Evolutionary conservation across 768 basidiomycete genomes (phyloP).

Genomic region (Lentinus tigrinus): DNA sequence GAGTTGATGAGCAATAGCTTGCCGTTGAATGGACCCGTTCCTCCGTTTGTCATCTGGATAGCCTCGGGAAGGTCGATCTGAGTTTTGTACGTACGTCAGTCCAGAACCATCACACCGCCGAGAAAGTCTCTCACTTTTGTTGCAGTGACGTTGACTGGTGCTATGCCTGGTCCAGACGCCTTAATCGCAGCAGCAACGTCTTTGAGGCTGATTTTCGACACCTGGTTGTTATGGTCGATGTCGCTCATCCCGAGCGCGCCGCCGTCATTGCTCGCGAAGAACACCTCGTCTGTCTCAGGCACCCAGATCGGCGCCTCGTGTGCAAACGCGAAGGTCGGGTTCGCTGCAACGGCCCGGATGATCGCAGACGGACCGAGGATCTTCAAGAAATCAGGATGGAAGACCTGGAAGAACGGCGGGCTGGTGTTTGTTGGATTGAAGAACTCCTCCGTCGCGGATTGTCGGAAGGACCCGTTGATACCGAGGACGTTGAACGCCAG

Average conservation of each 20-base stretch:
- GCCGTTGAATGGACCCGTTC: slow-evolving; percentile 60
- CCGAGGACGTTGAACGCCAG: slow-evolving; percentile 52
- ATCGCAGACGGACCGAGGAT: slow-evolving; percentile 59
- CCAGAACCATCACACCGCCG: background rate
- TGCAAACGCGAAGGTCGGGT: slow-evolving; percentile 65
- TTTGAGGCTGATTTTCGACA: slow-evolving; percentile 60
- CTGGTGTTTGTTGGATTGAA: slow-evolving; percentile 62
- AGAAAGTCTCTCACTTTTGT: slow-evolving; percentile 30
- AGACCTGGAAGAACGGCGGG: slow-evolving; percentile 61
- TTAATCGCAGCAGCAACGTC: slow-evolving; percentile 50
- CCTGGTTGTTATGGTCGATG: slow-evolving; percentile 59
- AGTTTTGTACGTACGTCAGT: background rate
- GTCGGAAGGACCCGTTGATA: slow-evolving; percentile 37
- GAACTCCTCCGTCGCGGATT: slow-evolving; percentile 31
- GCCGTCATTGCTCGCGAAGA: slow-evolving; percentile 71
- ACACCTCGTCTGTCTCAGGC: slow-evolving; percentile 66
- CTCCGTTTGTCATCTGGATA: slow-evolving; percentile 71
- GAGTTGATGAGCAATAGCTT: slow-evolving; percentile 62
- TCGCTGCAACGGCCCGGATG: slow-evolving; percentile 58
- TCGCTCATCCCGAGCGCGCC: slow-evolving; percentile 63
- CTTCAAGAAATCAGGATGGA: slow-evolving; percentile 52
- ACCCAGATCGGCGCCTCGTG: slow-evolving; percentile 78
- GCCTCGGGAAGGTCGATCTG: slow-evolving; percentile 58
- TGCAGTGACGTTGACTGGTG: slow-evolving; percentile 49
- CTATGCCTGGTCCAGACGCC: slow-evolving; percentile 25